A percentile compares a stretch with the other conserved stretches of the same genome.
These are phyloP conservation scores for Amanita rimosa DNA, from an alignment of 768 basidiomycete species.

Conservation along the genomic window DNA sequence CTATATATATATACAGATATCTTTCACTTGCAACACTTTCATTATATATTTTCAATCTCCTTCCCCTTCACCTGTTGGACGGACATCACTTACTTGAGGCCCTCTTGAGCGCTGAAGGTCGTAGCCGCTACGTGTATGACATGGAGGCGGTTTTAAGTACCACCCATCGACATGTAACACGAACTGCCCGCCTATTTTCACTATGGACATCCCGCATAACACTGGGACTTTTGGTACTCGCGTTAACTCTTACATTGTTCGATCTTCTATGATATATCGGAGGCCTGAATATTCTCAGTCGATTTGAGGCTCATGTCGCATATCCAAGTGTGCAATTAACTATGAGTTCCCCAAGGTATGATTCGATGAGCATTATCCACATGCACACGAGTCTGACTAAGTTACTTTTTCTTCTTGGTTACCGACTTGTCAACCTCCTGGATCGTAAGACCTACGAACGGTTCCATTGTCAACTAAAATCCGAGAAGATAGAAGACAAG, in stretches of 20 bases:
- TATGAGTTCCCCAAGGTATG: conserved; percentile 15
- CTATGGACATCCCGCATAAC: background rate
- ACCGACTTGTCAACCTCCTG: conserved; percentile 55
- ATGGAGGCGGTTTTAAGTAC: conserved; percentile 13
- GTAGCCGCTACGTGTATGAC: conserved; percentile 11
- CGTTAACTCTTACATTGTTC: background rate
- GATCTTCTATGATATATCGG: background rate
- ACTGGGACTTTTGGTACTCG: background rate
- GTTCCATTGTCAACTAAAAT: background rate
- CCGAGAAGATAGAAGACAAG: background rate
- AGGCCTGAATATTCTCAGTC: background rate
- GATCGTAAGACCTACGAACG: conserved; percentile 48
- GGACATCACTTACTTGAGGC: conserved; percentile 46
- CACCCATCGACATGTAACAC: background rate
- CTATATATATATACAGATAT: conserved; percentile 31
- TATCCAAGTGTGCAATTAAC: conserved; percentile 19
- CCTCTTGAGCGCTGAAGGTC: conserved; percentile 11
- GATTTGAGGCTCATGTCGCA: conserved; percentile 1
- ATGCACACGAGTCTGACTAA: conserved; percentile 12
- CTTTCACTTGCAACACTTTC: conserved; percentile 59
- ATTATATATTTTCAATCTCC: conserved; percentile 71
- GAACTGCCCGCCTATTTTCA: background rate
- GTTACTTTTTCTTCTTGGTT: conserved; percentile 56
- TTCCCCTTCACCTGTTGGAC: conserved; percentile 65
- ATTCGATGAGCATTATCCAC: conserved; percentile 7